Evolutionary conservation across 257 asterid genomes (phyloP).

Genomic region (Gynochthodes officinalis): DNA sequence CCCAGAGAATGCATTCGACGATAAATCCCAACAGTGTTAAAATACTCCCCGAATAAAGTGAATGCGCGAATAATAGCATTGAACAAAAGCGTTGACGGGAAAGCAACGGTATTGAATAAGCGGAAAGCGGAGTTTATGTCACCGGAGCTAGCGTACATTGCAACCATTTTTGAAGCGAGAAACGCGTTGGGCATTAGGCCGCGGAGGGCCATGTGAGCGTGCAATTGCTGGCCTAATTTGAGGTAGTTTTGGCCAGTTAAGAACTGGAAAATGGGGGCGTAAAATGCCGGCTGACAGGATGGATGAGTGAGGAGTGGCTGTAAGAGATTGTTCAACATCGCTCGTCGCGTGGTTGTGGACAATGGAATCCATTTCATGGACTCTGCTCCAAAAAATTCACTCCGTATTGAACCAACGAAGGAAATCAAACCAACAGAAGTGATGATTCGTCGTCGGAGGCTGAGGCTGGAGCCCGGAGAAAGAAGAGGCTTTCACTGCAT

Average conservation of each 20-base stretch:
- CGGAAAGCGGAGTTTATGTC: constrained; percentile 56
- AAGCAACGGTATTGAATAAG: constrained; percentile 35
- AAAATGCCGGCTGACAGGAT: constrained; percentile 35
- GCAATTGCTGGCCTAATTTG: constrained; percentile 68
- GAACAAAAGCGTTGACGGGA: constrained; percentile 48
- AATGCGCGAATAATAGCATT: constrained; percentile 77
- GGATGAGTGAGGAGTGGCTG: constrained; percentile 36
- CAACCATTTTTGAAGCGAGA: constrained; percentile 81
- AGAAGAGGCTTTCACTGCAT: too few relatives aligned
- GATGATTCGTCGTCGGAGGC: too few relatives aligned
- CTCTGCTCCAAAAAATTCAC: neutral
- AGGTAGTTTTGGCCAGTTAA: constrained; percentile 57
- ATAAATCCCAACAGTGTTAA: constrained; percentile 29
- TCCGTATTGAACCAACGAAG: too few relatives aligned
- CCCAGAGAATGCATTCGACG: constrained; percentile 41
- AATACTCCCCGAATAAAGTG: constrained; percentile 39
- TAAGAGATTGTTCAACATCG: constrained; percentile 37
- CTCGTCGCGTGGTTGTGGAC: constrained; percentile 23
- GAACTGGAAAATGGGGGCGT: constrained; percentile 56
- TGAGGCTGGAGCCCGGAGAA: too few relatives aligned
- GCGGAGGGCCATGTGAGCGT: constrained; percentile 56
- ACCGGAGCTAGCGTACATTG: constrained; percentile 91
- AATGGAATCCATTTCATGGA: constrained; percentile 10
- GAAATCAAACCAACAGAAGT: too few relatives aligned
- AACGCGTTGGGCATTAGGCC: constrained; percentile 50